These are phyloP conservation scores for Triticum timopheevii DNA, from an alignment of 176 grass and related monocot species.

Conservation along the genomic window DNA sequence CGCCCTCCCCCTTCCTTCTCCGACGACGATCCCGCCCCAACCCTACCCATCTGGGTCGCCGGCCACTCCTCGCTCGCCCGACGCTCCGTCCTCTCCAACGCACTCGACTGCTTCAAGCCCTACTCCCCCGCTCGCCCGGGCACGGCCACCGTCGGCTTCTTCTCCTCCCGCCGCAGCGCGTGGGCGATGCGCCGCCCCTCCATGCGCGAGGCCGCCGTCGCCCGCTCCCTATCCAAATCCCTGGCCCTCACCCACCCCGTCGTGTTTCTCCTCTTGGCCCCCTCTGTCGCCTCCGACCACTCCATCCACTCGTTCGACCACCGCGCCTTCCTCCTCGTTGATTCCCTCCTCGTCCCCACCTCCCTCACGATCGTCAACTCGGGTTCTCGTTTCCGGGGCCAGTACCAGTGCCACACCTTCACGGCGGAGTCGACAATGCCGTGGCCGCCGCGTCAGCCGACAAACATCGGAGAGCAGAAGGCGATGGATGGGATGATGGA, in stretches of 20 bases:
- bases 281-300: background rate
- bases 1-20: slow-evolving; percentile 14
- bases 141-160: slow-evolving; percentile 35
- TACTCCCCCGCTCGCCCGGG: background rate
- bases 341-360: slow-evolving; percentile 18
- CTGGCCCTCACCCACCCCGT: background rate
- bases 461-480: slow-evolving; percentile 13
- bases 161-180: slow-evolving; percentile 41
- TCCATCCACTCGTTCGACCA: slow-evolving; percentile 13
- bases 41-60: slow-evolving; percentile 25
- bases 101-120: slow-evolving; percentile 33
- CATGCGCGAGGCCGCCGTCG: slow-evolving; percentile 48
- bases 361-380: slow-evolving; percentile 39
- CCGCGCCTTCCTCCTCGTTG: slow-evolving; percentile 42
- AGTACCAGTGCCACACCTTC: slow-evolving; percentile 32
- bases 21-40: slow-evolving; percentile 8
- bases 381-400: slow-evolving; percentile 20
- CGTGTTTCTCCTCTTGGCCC: background rate
- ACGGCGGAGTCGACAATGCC: slow-evolving; percentile 36
- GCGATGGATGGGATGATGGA: slow-evolving; percentile 23
- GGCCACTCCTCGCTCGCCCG: slow-evolving; percentile 18
- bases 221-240: slow-evolving; percentile 33
- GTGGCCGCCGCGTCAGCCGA: background rate
- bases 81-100: slow-evolving; percentile 29
- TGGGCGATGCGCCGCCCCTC: slow-evolving; percentile 36